These are phyloP conservation scores for Aspergillus sp. DNA, from an alignment of 2,329 filamentous ascomycete species.

Conservation along the genomic window DNA sequence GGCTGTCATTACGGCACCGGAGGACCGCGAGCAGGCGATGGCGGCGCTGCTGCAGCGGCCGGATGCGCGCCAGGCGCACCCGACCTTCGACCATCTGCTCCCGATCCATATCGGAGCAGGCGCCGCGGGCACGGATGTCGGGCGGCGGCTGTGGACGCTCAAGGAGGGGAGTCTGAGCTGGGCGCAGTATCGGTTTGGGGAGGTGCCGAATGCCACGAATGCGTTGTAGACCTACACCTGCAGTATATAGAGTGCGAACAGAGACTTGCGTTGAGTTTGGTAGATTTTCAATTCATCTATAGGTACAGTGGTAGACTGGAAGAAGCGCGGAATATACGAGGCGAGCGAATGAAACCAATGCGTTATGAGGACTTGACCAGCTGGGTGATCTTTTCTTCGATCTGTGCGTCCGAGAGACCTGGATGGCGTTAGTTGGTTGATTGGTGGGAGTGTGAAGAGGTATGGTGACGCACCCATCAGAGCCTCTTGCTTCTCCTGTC, in stretches of 20 bases:
- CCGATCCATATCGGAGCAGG: conserved; percentile 59
- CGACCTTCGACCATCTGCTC: conserved; percentile 61
- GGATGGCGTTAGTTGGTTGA: conserved; percentile 13
- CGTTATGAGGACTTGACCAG: conserved; percentile 54
- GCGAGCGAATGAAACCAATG: conserved; percentile 10
- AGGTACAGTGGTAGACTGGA: conserved; percentile 33
- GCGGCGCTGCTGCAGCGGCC: conserved; percentile 45
- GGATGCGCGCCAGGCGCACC: conserved; percentile 61
- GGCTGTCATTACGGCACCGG: conserved; percentile 52
- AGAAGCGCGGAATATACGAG: conserved; percentile 22
- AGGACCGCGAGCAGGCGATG: conserved; percentile 44
- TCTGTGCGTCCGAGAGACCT: conserved; percentile 68
- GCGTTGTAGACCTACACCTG: conserved; percentile 18
- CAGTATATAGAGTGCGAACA: not conserved
- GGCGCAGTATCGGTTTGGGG: conserved; percentile 54
- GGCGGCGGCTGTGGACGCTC: conserved; percentile 48
- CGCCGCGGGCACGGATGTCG: conserved; percentile 50
- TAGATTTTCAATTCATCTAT: conserved; percentile 33
- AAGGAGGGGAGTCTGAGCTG: conserved; percentile 53
- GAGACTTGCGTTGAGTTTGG: not conserved
- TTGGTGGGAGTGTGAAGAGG: not conserved
- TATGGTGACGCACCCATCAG: conserved; percentile 51
- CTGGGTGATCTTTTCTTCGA: conserved; percentile 64
- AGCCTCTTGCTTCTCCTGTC: conserved; percentile 64
- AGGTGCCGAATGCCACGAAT: conserved; percentile 24